These are phyloP conservation scores for Noccaea bulbosa DNA, from an alignment of 345 rosid species.

Conservation along the genomic window DNA sequence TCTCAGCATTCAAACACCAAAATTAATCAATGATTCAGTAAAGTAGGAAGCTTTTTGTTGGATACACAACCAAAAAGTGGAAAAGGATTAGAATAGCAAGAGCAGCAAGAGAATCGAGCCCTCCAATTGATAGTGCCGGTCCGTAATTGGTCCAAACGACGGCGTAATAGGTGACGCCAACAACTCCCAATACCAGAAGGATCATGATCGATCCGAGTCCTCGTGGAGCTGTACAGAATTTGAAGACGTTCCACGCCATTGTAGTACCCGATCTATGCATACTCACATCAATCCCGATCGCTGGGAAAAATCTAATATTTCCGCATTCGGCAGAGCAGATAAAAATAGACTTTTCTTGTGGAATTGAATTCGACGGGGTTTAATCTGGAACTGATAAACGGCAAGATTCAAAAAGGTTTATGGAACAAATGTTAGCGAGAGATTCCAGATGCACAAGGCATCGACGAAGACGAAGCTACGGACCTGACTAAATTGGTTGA, in stretches of 20 bases:
- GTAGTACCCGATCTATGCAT: constrained; percentile 96
- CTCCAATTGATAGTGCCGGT: constrained; percentile 72
- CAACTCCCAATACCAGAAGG: constrained; percentile 87
- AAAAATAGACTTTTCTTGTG: too few species aligned
- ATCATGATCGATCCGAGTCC: constrained; percentile 99
- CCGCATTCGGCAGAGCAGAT: too few species aligned
- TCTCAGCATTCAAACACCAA: constrained; percentile 20
- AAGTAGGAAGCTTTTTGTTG: neutral
- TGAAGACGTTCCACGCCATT: constrained; percentile 99
- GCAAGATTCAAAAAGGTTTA: constrained; percentile 1
- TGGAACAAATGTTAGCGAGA: constrained; percentile 7
- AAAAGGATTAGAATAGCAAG: constrained; percentile 66
- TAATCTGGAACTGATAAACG: neutral
- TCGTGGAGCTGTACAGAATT: constrained; percentile 87
- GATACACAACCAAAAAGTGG: constrained; percentile 57
- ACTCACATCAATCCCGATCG: constrained; percentile 37
- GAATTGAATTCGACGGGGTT: constrained; percentile 14
- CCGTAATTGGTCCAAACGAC: constrained; percentile 89
- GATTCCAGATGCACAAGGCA: constrained; percentile 20
- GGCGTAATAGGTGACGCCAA: constrained; percentile 91
- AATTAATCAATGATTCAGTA: neutral
- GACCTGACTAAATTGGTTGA: constrained; percentile 8
- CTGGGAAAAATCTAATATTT: constrained; percentile 5
- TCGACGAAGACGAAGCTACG: constrained; percentile 23
- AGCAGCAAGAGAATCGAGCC: constrained; percentile 62